A percentile compares a stretch with the other conserved stretches of the same genome.
These are phyloP conservation scores for Colletotrichum paranaense DNA, from an alignment of 2,329 filamentous ascomycete genomes.

Conservation along the genomic window DNA sequence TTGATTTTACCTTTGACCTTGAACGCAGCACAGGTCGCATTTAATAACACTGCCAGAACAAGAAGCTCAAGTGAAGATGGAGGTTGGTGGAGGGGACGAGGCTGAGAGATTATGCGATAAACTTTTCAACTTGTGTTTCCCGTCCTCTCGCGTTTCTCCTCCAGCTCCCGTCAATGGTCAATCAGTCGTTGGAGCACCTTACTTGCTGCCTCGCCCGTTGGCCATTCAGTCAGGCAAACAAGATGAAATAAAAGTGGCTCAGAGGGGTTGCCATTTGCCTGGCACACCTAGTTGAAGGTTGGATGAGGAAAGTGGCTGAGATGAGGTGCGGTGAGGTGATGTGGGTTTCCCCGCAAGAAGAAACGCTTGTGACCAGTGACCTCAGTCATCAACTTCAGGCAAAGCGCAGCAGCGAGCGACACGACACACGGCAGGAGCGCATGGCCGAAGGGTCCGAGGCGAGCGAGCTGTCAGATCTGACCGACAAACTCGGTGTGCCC, in stretches of 20 bases:
- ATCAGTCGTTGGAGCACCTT: neutral
- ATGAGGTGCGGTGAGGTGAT: neutral
- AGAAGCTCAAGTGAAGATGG: neutral
- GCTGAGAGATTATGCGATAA: neutral
- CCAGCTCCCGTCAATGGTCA: neutral
- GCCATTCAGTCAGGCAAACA: slow-evolving; percentile 14
- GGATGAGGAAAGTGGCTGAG: slow-evolving; percentile 26
- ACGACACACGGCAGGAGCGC: neutral
- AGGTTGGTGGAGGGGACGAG: neutral
- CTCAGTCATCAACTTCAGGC: slow-evolving; percentile 23
- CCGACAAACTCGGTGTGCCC: neutral
- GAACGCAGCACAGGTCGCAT: neutral
- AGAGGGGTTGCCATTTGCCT: slow-evolving; percentile 17
- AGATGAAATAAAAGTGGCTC: slow-evolving; percentile 24
- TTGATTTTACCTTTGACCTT: neutral
- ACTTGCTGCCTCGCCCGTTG: slow-evolving; percentile 7
- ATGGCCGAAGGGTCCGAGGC: neutral
- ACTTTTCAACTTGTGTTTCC: neutral
- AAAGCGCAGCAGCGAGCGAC: neutral
- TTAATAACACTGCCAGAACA: neutral
- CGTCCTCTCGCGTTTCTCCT: neutral
- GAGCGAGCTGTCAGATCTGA: neutral
- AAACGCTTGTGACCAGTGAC: slow-evolving; percentile 12
- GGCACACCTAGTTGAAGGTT: neutral
- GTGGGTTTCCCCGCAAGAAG: slow-evolving; percentile 31